Base-by-base conservation (phyloP, 441 rosid genomes). In the Brassica balearica region DNA sequence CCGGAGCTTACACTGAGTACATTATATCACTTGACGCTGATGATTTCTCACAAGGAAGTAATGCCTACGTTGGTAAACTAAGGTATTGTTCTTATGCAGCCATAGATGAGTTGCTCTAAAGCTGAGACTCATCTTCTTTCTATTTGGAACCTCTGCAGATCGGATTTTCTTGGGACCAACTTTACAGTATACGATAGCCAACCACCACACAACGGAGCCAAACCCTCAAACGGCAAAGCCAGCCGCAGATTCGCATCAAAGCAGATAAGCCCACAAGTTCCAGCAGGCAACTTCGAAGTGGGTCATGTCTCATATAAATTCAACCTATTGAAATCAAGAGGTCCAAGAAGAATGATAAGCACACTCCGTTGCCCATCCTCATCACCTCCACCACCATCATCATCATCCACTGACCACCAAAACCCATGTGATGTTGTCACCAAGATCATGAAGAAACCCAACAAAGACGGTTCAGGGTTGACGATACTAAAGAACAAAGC, bases 131-230 rank as follows among this genome's bases (percentile, higher is more conserved):
- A 12, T 19, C 34, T 34, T 34, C 2, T 8, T 3, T 6, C 2
- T 12, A n/a, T 15, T 32, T 6, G 46, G 8, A 66, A 56, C 25
- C 61, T 46, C 5, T 83, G 81, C 93, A 95, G 98, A 69, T 90
- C 98, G 66, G 97, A 95, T 87, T 95, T 95, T 79, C 91, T 95
- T 23, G 97, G 98, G 70, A 92, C 98, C 82, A 92, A 90, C 87
- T 95, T 92, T 77, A 92, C 91, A 25, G 86, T 95, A 77, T 95
- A 88, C 41, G 97, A 95, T 83, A 89, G 97, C 82, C 89, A 86
- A 82, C 94, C 94, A 0, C 97, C 97, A 0, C 90, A 88, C 66
- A 79, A 73, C 62, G 97, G 97, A 68, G 98, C 97, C 51, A 95
- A 89, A 72, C 94, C 94, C 7, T 94, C 97, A 17, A 88, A 91